Percentiles rank a stretch among this genome's conserved stretches.
Conservation (phyloP, 352 stramenopile species). For the Phytophthora macrochlamydospora region DNA sequence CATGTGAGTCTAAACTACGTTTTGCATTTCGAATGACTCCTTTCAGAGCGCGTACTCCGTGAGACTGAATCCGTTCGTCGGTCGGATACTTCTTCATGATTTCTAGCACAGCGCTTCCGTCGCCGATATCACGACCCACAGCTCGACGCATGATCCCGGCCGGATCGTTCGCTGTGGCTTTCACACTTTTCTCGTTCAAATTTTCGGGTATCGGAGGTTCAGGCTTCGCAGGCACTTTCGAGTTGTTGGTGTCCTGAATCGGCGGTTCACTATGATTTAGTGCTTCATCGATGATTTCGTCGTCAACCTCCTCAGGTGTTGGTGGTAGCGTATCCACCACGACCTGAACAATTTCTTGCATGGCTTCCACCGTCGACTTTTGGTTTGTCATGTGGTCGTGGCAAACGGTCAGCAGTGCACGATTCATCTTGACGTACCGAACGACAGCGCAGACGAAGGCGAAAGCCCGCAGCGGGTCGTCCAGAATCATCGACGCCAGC, state of each 20-base stretch:
- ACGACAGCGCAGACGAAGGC: constrained; percentile 43
- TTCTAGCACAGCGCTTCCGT: constrained; percentile 45
- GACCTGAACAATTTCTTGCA: constrained; percentile 34
- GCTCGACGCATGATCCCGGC: constrained; percentile 58
- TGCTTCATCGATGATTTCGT: background rate
- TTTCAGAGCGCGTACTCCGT: constrained; percentile 55
- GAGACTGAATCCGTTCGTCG: constrained; percentile 50
- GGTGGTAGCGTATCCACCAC: constrained; percentile 27
- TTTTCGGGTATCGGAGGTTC: background rate
- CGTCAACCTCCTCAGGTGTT: constrained; percentile 7
- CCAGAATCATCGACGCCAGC: constrained; percentile 30
- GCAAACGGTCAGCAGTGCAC: constrained; percentile 45
- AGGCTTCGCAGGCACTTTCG: background rate
- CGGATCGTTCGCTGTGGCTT: constrained; percentile 30
- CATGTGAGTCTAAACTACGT: background rate
- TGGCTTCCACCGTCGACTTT: constrained; percentile 35
- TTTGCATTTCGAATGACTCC: constrained; percentile 36
- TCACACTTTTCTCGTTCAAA: background rate
- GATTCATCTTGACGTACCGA: constrained; percentile 43
- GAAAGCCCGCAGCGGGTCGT: constrained; percentile 31
- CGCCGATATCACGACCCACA: constrained; percentile 45
- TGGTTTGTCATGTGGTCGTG: constrained; percentile 45
- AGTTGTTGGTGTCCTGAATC: background rate
- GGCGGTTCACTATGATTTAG: background rate
- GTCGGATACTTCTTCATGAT: constrained; percentile 54